Conservation (phyloP, 345 rosid species). For the Psidium friedrichsthalianum region DNA sequence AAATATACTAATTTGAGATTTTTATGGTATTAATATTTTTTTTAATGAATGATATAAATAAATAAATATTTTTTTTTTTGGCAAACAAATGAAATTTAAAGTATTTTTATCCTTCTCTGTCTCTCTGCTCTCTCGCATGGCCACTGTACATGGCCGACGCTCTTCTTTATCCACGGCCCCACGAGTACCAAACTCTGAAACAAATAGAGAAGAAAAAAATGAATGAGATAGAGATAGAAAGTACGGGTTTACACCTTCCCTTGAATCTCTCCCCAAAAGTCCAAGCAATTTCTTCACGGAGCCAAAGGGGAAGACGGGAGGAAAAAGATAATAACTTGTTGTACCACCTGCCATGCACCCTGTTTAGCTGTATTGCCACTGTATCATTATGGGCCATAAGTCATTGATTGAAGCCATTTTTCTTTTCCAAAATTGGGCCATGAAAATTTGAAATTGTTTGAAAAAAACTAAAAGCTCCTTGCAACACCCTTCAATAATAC, state of each 20-base stretch:
- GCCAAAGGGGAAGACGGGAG: background rate
- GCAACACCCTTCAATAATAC: background rate
- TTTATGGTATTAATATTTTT: too few species aligned
- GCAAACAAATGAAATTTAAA: too few species aligned
- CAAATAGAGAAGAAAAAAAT: background rate
- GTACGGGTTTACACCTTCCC: background rate
- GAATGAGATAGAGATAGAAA: background rate
- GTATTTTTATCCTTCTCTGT: background rate
- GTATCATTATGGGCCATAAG: background rate
- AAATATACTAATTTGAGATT: too few species aligned
- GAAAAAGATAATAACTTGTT: background rate
- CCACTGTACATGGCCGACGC: background rate
- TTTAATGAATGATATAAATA: too few species aligned
- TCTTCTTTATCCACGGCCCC: background rate
- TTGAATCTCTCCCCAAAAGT: background rate
- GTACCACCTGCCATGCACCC: background rate
- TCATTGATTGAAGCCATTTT: background rate
- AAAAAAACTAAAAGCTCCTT: background rate
- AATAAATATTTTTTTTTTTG: too few species aligned
- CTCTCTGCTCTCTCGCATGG: background rate
- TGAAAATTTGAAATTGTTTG: background rate
- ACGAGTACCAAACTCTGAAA: background rate
- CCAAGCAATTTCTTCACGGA: background rate
- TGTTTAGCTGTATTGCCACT: slow-evolving; percentile 2
- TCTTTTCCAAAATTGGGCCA: background rate